Base-by-base conservation (phyloP, 75 land plant genomes). In the Sequoiadendron giganteum region DNA sequence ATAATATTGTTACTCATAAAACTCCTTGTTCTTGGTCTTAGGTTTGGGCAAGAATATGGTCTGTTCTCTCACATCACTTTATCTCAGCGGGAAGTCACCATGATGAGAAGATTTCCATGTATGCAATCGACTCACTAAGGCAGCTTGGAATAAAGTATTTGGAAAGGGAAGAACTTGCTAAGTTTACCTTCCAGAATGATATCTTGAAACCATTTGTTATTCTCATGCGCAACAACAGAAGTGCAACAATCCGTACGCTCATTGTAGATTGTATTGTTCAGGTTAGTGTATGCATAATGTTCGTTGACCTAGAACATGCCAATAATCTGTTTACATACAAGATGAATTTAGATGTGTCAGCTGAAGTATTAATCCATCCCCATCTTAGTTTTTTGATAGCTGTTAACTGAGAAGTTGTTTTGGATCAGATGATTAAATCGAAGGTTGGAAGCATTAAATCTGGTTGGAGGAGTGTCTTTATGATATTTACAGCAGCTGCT, bases 41-140 rank as follows among this genome's bases (percentile, higher is more conserved):
- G 99, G 99, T 97, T 48, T 97, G 99, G 99, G 99, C 95, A 68
- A 93, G 95, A 91, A 97, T 97, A 91, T 97, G 99, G 99, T 93
- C 93, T 81, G 97, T 96, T 83, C 85, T 97, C 52, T 93, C 99
- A 39, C 89, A 93, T 47, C 99, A 96, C 89, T 97, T 97, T 89
- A 95, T 97, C 34, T 86, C 93, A 85, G 99, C 99, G 88, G 99
- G 99, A 75, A 97, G 98, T 86, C 99, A 97, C 83, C 94, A 87
- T 78, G 99, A 97, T 86, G 99, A 97, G 88, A 96, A 97, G 87
- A 93, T 97, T 88, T 94, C 98, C 52, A 96, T 97, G 97, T 97
- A 97, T 94, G 99, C 98, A 25, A 97, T 97, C 86, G 99, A 97
- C 89, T 97, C 99, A 28, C 86, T 97, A 47, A 93, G 99, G 86